phyloP scores from a whole-genome alignment of 805 yeast species.

The Geotrichum ghanense region DNA sequence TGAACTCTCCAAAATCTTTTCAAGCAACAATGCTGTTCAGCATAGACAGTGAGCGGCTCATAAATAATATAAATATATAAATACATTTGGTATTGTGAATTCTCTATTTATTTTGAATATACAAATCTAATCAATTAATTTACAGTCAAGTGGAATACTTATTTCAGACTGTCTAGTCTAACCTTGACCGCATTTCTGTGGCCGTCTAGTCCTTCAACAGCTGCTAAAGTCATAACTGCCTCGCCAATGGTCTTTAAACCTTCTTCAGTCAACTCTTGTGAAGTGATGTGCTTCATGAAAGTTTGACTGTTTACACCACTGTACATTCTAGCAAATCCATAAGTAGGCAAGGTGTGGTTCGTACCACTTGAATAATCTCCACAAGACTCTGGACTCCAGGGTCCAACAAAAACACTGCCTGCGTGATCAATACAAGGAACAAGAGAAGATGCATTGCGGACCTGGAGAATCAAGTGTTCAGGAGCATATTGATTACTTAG shows the following conservation, averaged over 20 bases:
- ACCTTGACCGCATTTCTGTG: conserved; percentile 96
- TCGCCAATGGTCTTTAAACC: conserved; percentile 87
- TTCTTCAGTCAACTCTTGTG: conserved; percentile 77
- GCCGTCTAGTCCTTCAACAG: conserved; percentile 92
- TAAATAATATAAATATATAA: no score
- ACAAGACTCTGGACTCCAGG: conserved; percentile 92
- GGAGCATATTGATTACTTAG: conserved; percentile 92
- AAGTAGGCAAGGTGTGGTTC: conserved; percentile 96
- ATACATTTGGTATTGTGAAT: no score
- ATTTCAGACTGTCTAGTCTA: conserved; percentile 57
- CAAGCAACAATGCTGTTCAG: no score
- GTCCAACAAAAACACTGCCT: conserved; percentile 94
- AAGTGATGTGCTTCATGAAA: conserved; percentile 88
- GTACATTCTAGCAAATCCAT: conserved; percentile 96
- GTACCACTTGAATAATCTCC: conserved; percentile 99
- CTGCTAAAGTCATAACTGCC: conserved; percentile 93
- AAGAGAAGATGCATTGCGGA: conserved; percentile 62
- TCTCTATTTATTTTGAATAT: no score
- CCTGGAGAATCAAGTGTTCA: conserved; percentile 90
- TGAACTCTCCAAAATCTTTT: no score
- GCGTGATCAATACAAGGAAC: conserved; percentile 79
- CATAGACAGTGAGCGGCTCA: no score
- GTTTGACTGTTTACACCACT: conserved; percentile 95
- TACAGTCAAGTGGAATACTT: neutral
- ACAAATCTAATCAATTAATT: no score